A percentile compares a stretch with the other conserved stretches of the same genome.
phyloP scores from a whole-genome alignment of 495 filamentous ascomycete species.

The Zalerion maritima region DNA sequence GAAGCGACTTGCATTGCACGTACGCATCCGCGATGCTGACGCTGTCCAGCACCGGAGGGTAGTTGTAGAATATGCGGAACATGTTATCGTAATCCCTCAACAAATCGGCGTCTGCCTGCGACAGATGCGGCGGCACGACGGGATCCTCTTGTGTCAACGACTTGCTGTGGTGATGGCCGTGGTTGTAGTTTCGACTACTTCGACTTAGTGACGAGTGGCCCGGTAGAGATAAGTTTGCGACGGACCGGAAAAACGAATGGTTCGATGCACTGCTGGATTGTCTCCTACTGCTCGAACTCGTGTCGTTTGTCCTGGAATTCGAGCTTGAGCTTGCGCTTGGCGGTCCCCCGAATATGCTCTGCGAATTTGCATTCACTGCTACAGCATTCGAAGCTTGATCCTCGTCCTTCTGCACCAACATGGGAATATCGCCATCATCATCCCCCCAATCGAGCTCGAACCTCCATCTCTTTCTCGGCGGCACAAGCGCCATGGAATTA shows the following conservation, averaged over 20 bases:
- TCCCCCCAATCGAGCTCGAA: slow-evolving; percentile 75
- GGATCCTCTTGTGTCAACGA: slow-evolving; percentile 11
- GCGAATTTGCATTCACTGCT: slow-evolving; percentile 16
- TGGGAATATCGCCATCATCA: slow-evolving; percentile 63
- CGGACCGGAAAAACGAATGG: slow-evolving; percentile 70
- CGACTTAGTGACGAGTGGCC: too few species aligned
- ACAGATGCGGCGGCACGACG: slow-evolving; percentile 23
- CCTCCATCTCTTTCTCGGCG: slow-evolving; percentile 54
- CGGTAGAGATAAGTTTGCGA: slow-evolving; percentile 57
- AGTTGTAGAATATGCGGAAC: slow-evolving; percentile 86
- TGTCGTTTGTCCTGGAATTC: slow-evolving; percentile 15
- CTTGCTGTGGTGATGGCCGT: slow-evolving; percentile 8
- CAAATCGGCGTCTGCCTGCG: slow-evolving; percentile 45
- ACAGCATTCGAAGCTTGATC: slow-evolving; percentile 6
- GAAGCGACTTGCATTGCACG: slow-evolving; percentile 76
- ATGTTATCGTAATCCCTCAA: slow-evolving; percentile 87
- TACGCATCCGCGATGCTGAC: slow-evolving; percentile 84
- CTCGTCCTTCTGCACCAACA: slow-evolving; percentile 70
- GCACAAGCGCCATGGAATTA: slow-evolving; percentile 12
- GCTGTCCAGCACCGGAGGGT: slow-evolving; percentile 61
- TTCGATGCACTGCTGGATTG: slow-evolving; percentile 42
- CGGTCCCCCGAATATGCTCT: slow-evolving; percentile 30
- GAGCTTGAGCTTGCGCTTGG: slow-evolving; percentile 10
- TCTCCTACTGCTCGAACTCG: slow-evolving; percentile 27
- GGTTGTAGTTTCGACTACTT: too few species aligned